Evolutionary conservation across 805 yeast species (phyloP), one percentile per base, ranked within the genome.

Genomic region (Metschnikowia aberdeeniae): DNA sequence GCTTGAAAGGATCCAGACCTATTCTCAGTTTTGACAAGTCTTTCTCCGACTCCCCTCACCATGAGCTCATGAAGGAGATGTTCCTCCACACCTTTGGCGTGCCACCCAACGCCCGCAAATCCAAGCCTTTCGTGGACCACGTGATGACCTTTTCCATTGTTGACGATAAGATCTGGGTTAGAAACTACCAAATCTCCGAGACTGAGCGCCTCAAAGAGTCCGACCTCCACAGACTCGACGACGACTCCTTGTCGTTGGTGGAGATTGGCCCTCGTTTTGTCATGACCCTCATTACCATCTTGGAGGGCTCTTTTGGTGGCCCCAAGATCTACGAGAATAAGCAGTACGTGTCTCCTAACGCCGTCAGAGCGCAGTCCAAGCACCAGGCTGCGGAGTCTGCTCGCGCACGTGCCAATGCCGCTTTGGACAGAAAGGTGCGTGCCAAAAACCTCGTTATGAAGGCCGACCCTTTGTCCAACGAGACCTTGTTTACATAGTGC

Each of bases 261-360:
- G 99, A 93, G 73, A 89, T 93, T 56, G 99, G 99, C 3, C 99
- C 99, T 42, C 80, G 99, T 66, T 84, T 89, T 54, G 98, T 93
- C 29, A 76, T 93, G 72, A 92, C 98, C 3, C 82, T 85, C 52
- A 90, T 93, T 55, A 83, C 95, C 48, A 81, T 93, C 43, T 76
- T 92, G 52, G 98, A 93, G 72, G 99, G 99, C 40, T 89, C 97
- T 1, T 93, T 93, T 59, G 92, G 97, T 45, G 99, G 99, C 17
- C 97, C 98, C 53, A 89, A 90, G 76, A 89, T 93, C 54, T 93
- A 88, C 68, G 98, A 93, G 62, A 93, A 93, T 73, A 90, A 88
- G 73, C 93, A 92, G 68, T 93, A 87, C 67, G 96, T 93, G 39
- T 87, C 96, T 49, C 99, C 99, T 53, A 93, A 93, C 75, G 81